Base-by-base conservation (phyloP, 108 stramenopile species). In the Ochromonas danica region DNA sequence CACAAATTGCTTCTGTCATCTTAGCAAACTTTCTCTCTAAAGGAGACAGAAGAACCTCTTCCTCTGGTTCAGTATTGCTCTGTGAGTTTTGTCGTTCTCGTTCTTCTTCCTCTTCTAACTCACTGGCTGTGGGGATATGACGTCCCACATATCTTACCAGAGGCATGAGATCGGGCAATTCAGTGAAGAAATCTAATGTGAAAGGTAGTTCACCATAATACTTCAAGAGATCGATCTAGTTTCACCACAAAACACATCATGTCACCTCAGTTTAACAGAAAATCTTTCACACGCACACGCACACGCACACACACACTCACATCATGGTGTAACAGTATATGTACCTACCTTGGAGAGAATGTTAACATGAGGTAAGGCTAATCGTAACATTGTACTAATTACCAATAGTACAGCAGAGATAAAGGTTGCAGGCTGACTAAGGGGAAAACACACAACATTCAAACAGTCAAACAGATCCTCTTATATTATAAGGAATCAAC, bases 351-450 rank as follows among this genome's bases (percentile, higher is more conserved):
- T 99, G 79, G 89, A 89, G 70, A 97, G 87, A 36, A 99, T 92
- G 85, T 94, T 99, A 40, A 99, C 92, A 27, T 93, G 92, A 0
- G 98, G 98, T 61, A 99, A 88, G 83, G 96, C 96, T 41, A 90
- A 78, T 65, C 97, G 91, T 71, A 97, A 81, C 97, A 99, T 96
- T 62, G 93, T 89, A 60, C 92, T 91, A 0, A 94, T 92, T 40
- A 91, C 91, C 17, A 98, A 86, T 62, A 99, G 84, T 0, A 92
- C 85, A 1, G 95, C 95, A 30, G 94, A 92, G n/a, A 99, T 85
- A 80, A 96, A 98, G 77, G 78, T 81, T 17, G 83, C 84, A 42
- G 86, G 82, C 6, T 86, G 81, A 42, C 85, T 85, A 63, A 51
- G 45, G 14, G 22, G 22, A 51, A 51, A 51, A 14, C 45, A 51